Base-by-base conservation (phyloP, 805 yeast species). In the Metschnikowia borealis region DNA sequence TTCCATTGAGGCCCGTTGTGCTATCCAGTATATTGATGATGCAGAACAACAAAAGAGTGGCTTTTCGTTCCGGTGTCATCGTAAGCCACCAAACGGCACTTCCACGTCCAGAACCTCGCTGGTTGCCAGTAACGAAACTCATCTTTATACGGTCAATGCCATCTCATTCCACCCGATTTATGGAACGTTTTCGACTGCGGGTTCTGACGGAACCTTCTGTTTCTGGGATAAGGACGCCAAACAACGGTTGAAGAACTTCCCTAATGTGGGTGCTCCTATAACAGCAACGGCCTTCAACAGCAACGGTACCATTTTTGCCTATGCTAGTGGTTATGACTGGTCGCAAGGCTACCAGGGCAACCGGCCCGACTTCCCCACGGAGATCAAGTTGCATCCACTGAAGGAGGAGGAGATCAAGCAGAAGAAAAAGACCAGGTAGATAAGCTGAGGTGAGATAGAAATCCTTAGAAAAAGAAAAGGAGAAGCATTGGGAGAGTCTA, bases 141-240 rank as follows among this genome's bases (percentile, higher is more conserved):
- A 79, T 39, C 84, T 92, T 32, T 92, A 84, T 64, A 71, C 96
- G 1, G 84, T 94, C 39, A 89, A 90, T 66, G 76, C 87, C 45
- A 85, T 94, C 44, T 74, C 81, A 6, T 89, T 91, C 75, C 97
- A 94, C 64, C 98, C 98, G 3, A 73, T 80, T 13, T 84, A 84
- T 67, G 97, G 97, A 39, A 90, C 98, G 1, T 86, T 94, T 68
- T 84, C 85, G 45, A 94, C 99, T 5, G 94, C 96, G 1, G 98
- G 99, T 11, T 80, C 94, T 21, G 99, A 94, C 68, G 99, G 99
- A 20, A 78, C 91, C 13, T 85, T 91, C 73, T 84, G 90, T 61
- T 86, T 89, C 73, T 94, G 99, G 99, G 98, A 94, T 67, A 89
- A 89, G 67, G 96, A 89, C 61, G 86, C 94, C 48, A 83, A 85